A percentile compares a stretch with the other conserved stretches of the same genome.
phyloP scores from a whole-genome alignment of 345 rosid species.

The Bruguiera sexangula region DNA sequence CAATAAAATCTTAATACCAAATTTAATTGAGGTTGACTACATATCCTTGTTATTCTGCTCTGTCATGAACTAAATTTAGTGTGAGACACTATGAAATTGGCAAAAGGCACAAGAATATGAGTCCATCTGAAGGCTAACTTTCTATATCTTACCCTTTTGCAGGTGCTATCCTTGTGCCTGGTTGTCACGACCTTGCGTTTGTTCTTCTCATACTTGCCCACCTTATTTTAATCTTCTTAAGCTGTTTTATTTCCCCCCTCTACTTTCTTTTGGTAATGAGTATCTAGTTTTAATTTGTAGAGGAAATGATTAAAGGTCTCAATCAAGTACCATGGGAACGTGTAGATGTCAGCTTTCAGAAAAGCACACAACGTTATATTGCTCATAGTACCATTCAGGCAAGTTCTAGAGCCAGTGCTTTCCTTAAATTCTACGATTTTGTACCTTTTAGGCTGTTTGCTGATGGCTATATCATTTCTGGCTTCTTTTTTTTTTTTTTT shows the following conservation, averaged over 20 bases:
- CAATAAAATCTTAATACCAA: too few species aligned
- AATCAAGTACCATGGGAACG: conserved; percentile 84
- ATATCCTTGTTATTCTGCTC: too few species aligned
- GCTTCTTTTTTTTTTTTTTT: background rate
- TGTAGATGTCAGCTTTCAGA: conserved; percentile 85
- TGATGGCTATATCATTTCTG: background rate
- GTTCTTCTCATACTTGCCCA: too few species aligned
- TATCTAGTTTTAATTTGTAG: conserved; percentile 31
- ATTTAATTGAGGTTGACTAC: too few species aligned
- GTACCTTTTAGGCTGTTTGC: background rate
- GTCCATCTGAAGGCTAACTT: too few species aligned
- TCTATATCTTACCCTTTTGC: too few species aligned
- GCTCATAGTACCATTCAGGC: conserved; percentile 93
- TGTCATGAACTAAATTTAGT: too few species aligned
- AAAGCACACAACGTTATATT: conserved; percentile 67
- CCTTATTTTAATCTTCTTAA: conserved; percentile 1
- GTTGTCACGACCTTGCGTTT: too few species aligned
- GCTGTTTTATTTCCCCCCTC: conserved; percentile 3
- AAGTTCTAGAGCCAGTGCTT: conserved; percentile 29
- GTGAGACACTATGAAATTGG: too few species aligned
- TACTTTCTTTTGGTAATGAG: background rate
- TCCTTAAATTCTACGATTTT: background rate
- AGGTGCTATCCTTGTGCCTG: too few species aligned
- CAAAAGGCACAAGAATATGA: too few species aligned
- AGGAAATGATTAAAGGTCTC: conserved; percentile 84